Base-by-base conservation (phyloP, 169 alveolate species). In the Miamiensis avidus region DNA sequence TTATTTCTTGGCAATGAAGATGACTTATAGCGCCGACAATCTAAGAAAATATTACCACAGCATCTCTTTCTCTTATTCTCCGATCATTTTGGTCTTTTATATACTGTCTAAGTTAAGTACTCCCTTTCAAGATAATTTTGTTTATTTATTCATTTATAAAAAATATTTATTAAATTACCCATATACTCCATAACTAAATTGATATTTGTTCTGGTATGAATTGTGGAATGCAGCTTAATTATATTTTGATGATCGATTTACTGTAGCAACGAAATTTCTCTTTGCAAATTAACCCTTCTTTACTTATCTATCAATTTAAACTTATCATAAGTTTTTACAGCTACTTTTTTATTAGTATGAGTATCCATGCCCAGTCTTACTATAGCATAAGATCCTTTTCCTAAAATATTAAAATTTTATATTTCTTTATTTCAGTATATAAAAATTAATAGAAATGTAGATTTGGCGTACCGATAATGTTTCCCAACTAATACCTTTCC, bases 141-240 rank as follows among this genome's bases (percentile, higher is more conserved):
- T 49, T 11, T 49, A 20, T 11, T 49, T 49, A 11, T 49, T 11
- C 20, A 49, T 49, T 11, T 49, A 49, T 11, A 49, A 49, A 49
- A 49, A 49, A 49, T 49, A 49, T 49, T 11, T 49, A 49, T 49
- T 81, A 84, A 85, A 76, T 30, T 87, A 86, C 86, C 88, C 81
- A 93, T 89, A 83, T 91, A 93, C 82, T 93, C 96, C 93, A 91
- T 91, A 0, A 93, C 89, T 30, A 93, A 82, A 78, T 90, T 87
- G 34, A 93, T 89, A 82, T 89, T 92, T 76, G 88, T 89, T 84
- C 83, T 85, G 30, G 94, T 91, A 64, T 91, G 93, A 30, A 93
- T 89, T 65, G 91, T 95, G 75, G 91, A 90, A 29, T 82, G 84
- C 76, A 91, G 85, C 34, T 85, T 88, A 0, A 90, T 89, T 29